Percentiles rank a stretch among this genome's conserved stretches.
These are phyloP conservation scores for Vaccinium corymbosum DNA, from an alignment of 148 eudicot genomes.

Conservation along the genomic window DNA sequence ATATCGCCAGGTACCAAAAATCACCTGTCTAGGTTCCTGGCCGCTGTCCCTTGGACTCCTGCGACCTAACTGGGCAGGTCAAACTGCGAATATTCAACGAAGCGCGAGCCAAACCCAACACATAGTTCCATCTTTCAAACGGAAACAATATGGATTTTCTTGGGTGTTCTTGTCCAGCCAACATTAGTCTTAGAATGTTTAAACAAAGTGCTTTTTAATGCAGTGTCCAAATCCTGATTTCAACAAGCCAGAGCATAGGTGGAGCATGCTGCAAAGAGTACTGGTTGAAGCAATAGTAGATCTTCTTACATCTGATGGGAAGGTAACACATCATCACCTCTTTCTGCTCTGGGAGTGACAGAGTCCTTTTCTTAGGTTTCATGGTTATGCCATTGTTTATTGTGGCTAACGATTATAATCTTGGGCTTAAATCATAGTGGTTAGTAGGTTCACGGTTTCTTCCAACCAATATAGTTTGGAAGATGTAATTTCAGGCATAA, in stretches of 20 bases:
- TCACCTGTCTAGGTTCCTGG: too few relatives aligned
- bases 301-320: slow-evolving; percentile 53
- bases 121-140: neutral
- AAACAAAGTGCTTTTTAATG: slow-evolving; percentile 9
- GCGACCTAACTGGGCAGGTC: too few relatives aligned
- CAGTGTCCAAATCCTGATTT: slow-evolving; percentile 96
- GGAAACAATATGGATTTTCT: neutral
- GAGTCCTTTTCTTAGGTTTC: neutral
- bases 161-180: neutral
- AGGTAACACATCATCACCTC: slow-evolving; percentile 39
- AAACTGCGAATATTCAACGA: too few relatives aligned
- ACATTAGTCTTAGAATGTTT: neutral
- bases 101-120: too few relatives aligned
- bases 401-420: neutral
- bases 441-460: neutral
- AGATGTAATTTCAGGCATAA: neutral
- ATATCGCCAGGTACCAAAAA: too few relatives aligned
- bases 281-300: slow-evolving; percentile 68
- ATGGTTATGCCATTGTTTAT: neutral
- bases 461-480: neutral
- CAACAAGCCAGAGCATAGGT: slow-evolving; percentile 64
- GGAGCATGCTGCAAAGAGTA: slow-evolving; percentile 81
- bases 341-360: neutral
- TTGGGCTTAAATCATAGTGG: neutral
- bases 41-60: too few relatives aligned